Percentiles rank a stretch among this genome's conserved stretches.
Conservation (phyloP, 1,139 yeast genomes). For the Yamadazyma sp. region DNA sequence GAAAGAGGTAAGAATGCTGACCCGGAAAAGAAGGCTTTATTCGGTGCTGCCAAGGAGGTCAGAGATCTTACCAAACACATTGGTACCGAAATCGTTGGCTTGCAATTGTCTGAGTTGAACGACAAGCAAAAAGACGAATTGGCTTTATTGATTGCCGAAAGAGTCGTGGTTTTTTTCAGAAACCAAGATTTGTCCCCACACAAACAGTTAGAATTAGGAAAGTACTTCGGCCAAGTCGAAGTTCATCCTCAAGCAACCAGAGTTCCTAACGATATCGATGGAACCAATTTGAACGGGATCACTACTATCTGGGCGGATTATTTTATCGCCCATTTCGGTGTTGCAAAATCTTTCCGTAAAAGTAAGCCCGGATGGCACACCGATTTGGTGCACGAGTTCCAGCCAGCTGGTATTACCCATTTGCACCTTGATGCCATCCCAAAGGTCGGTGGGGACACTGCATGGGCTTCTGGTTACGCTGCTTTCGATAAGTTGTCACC, state of each 20-base stretch:
- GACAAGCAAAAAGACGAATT: constrained; percentile 55
- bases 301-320: constrained; percentile 56
- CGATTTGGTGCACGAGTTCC: constrained; percentile 37
- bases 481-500: constrained; percentile 41
- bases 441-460: constrained; percentile 37
- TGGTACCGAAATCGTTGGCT: constrained; percentile 57
- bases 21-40: constrained; percentile 51
- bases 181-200: constrained; percentile 45
- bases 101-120: constrained; percentile 48
- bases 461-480: constrained; percentile 38
- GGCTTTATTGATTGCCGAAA: constrained; percentile 43
- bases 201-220: constrained; percentile 45
- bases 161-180: constrained; percentile 45
- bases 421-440: constrained; percentile 38
- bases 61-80: constrained; percentile 46
- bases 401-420: constrained; percentile 41
- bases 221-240: constrained; percentile 45
- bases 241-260: constrained; percentile 42
- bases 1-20: constrained; percentile 53
- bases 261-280: constrained; percentile 25
- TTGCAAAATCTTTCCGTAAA: constrained; percentile 28
- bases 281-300: constrained; percentile 34
- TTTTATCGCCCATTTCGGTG: constrained; percentile 21
- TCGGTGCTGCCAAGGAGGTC: constrained; percentile 52
- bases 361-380: constrained; percentile 32